phyloP scores from a whole-genome alignment of 768 basidiomycete genomes.

The Lactarius quietus region DNA sequence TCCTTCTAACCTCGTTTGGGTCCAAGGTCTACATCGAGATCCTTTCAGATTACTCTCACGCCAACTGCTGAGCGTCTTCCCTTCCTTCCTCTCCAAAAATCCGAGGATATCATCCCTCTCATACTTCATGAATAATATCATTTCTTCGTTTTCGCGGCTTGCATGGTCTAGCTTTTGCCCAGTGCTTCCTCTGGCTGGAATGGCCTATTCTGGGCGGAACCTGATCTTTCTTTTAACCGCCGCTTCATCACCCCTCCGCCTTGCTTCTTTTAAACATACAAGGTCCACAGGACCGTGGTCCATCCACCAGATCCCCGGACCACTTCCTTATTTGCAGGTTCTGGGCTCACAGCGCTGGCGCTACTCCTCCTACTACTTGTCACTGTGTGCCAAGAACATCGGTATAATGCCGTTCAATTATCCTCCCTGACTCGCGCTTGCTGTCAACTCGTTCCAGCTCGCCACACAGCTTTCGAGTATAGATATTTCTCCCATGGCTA shows the following conservation, averaged over 20 bases:
- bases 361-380: background rate
- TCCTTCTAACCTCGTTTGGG: constrained; percentile 24
- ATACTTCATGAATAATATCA: background rate
- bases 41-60: constrained; percentile 7
- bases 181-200: background rate
- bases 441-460: constrained; percentile 18
- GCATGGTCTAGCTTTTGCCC: background rate
- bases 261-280: constrained; percentile 8
- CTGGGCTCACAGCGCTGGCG: background rate
- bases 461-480: constrained; percentile 24
- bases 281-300: constrained; percentile 20
- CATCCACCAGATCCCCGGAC: constrained; percentile 4
- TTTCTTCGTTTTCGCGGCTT: background rate
- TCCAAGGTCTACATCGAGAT: constrained; percentile 17
- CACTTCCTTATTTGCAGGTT: constrained; percentile 4
- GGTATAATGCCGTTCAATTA: background rate
- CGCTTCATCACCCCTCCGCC: constrained; percentile 20
- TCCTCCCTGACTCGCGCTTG: background rate
- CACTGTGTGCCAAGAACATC: background rate
- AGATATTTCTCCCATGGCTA: constrained; percentile 23
- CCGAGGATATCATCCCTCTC: constrained; percentile 6
- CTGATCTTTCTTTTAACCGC: constrained; percentile 6
- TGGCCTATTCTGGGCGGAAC: constrained; percentile 3
- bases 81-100: background rate
- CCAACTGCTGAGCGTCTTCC: background rate